Evolutionary conservation across 345 rosid species (phyloP).

Genomic region (Brassica juncea): DNA sequence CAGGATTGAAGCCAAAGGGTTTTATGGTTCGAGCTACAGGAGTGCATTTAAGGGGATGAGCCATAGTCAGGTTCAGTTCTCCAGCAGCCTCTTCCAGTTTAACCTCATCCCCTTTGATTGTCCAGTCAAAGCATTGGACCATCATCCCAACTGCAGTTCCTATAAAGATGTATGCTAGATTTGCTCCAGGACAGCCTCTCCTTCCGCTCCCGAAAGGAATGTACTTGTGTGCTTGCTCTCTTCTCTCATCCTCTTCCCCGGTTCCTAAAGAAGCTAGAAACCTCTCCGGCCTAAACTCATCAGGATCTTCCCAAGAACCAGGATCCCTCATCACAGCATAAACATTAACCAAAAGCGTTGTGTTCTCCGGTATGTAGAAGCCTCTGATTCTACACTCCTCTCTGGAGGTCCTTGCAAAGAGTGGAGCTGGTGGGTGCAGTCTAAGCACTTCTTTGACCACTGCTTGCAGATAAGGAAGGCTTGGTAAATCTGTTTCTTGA

Average conservation of each 20-base stretch:
- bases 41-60: neutral
- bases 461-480: conserved; percentile 61
- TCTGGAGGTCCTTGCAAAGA: conserved; percentile 24
- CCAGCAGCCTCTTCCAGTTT: conserved; percentile 15
- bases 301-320: conserved; percentile 53
- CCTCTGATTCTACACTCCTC: conserved; percentile 46
- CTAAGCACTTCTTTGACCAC: conserved; percentile 61
- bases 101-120: conserved; percentile 42
- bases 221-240: conserved; percentile 51
- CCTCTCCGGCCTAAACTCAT: conserved; percentile 40
- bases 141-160: conserved; percentile 33
- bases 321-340: conserved; percentile 67
- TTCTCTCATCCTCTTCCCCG: conserved; percentile 27
- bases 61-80: neutral
- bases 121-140: conserved; percentile 40
- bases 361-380: conserved; percentile 54
- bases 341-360: conserved; percentile 50
- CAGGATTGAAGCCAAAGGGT: neutral
- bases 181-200: conserved; percentile 65
- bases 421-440: conserved; percentile 62
- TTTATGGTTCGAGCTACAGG: neutral
- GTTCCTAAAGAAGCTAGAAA: conserved; percentile 31
- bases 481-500: conserved; percentile 54
- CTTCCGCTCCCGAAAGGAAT: conserved; percentile 70
- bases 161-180: conserved; percentile 39